Conservation (phyloP, 805 yeast genomes). For the Ogataea pini region DNA sequence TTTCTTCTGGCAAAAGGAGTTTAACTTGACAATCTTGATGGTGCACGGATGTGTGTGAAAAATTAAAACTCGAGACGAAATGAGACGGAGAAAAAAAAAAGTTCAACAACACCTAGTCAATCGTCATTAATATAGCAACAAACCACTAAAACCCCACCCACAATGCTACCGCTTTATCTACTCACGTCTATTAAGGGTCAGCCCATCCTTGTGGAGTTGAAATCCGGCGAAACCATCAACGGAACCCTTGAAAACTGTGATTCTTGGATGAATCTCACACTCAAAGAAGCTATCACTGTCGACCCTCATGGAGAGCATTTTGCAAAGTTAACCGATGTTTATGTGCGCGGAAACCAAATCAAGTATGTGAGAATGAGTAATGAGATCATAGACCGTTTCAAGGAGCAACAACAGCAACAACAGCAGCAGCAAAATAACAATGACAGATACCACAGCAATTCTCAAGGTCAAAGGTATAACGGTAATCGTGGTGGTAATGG, state of each 20-base stretch:
- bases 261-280: constrained; percentile 92
- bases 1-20: not conserved
- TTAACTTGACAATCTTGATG: not conserved
- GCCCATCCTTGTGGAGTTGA: constrained; percentile 83
- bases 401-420: constrained; percentile 56
- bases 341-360: constrained; percentile 83
- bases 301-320: constrained; percentile 62
- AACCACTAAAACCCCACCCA: not conserved
- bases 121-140: not conserved
- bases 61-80: not conserved
- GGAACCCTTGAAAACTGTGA: constrained; percentile 88
- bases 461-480: constrained; percentile 17
- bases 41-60: constrained; percentile 6
- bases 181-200: constrained; percentile 90
- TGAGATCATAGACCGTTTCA: constrained; percentile 72
- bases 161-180: constrained; percentile 84
- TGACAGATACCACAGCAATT: constrained; percentile 26
- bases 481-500: constrained; percentile 11
- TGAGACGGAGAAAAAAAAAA: not conserved
- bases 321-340: constrained; percentile 67
- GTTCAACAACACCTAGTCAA: not conserved
- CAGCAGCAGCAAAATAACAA: constrained; percentile 32
- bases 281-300: constrained; percentile 71
- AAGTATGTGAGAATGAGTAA: constrained; percentile 76
- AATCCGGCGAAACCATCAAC: constrained; percentile 84